A percentile compares a stretch with the other conserved stretches of the same genome.
Conservation (phyloP, 106 monocot species). For the Allium cepa region DNA sequence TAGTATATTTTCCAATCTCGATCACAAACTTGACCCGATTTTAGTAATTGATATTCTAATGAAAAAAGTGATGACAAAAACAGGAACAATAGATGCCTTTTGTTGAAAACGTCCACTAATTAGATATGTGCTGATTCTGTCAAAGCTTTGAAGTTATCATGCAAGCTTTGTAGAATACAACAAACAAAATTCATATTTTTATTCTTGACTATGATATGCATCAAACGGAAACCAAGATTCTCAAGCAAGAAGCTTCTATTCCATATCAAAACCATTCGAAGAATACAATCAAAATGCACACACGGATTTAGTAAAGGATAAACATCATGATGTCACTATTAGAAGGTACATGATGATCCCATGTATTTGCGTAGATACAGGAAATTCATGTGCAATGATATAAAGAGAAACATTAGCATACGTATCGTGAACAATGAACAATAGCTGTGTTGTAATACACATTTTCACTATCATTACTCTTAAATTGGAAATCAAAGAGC, state of each 20-base stretch:
- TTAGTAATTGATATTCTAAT: no score
- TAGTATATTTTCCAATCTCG: no score
- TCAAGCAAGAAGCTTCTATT: background rate
- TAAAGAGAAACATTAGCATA: no score
- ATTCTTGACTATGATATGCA: slow-evolving; percentile 1
- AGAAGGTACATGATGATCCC: background rate
- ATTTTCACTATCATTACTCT: no score
- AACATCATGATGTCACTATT: background rate
- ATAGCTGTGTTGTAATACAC: no score
- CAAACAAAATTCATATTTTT: background rate
- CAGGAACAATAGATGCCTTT: background rate
- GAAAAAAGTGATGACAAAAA: no score
- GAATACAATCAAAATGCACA: background rate
- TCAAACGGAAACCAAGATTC: slow-evolving; percentile 2
- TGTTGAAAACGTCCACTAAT: background rate
- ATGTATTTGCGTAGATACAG: no score
- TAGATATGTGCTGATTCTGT: slow-evolving; percentile 3
- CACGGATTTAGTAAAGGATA: background rate
- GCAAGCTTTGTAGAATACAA: slow-evolving; percentile 5
- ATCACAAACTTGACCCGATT: background rate
- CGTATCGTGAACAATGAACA: no score
- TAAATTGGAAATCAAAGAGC: no score
- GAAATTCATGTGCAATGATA: no score
- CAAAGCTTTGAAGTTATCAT: slow-evolving; percentile 9
- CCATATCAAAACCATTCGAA: no score